phyloP scores from a whole-genome alignment of 768 basidiomycete genomes.

The Boletus sp. region DNA sequence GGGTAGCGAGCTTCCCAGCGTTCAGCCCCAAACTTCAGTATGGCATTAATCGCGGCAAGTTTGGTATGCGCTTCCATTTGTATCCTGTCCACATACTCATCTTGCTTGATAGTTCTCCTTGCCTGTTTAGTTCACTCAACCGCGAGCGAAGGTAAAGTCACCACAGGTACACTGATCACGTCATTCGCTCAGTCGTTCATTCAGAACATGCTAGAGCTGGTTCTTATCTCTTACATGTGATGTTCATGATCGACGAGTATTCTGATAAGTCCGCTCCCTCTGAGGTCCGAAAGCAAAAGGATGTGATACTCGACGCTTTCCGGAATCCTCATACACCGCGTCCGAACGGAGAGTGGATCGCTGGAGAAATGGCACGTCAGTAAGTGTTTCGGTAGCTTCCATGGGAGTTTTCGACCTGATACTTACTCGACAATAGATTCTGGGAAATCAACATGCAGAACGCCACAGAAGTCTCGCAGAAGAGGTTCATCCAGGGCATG shows the following conservation, averaged over 20 bases:
- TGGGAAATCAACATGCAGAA: constrained; percentile 6
- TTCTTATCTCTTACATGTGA: constrained; percentile 39
- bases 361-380: no score
- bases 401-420: no score
- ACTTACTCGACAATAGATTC: no score
- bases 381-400: no score
- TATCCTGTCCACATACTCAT: background rate
- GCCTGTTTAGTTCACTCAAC: constrained; percentile 11
- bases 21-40: constrained; percentile 16
- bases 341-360: background rate
- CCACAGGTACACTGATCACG: no score
- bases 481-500: background rate
- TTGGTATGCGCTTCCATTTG: no score
- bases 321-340: constrained; percentile 12
- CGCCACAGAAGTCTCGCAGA: background rate
- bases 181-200: no score
- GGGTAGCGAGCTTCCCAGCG: background rate
- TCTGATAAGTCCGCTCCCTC: constrained; percentile 40
- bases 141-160: constrained; percentile 28
- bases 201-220: no score
- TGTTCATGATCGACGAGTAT: constrained; percentile 51
- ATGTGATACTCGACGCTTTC: constrained; percentile 22
- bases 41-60: constrained; percentile 10
- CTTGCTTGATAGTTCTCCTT: constrained; percentile 6
- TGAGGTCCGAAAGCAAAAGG: background rate